Evolutionary conservation across 371 early-diverging fungal genomes (phyloP), one percentile per base, ranked within the genome.

Genomic region (Actinomortierella ambigua): DNA sequence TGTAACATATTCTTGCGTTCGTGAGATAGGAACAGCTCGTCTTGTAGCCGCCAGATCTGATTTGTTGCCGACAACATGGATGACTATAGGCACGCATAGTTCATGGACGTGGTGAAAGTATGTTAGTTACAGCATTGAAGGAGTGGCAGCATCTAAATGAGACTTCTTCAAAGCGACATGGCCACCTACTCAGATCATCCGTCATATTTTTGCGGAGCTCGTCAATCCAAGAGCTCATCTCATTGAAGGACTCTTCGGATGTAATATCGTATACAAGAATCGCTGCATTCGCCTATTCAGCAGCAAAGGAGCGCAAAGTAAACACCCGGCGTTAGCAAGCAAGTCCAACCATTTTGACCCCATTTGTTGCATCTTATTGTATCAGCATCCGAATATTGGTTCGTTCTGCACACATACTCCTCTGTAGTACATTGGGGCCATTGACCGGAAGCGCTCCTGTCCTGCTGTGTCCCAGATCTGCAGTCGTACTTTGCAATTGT

Each of bases 41-140:
- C 77, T 81, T 55, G 80, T 53, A 47, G 81, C 51, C 61, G 83
- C 87, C 65, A 92, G 78, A 78, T 92, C 92, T 65, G 82, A 77
- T 76, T 92, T 92, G 76, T 89, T 90, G 53, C 90, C 92, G 18
- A 90, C 90, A 22, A 92, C 84, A 44, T 90, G 86, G 52, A 90
- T 83, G 51, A 90, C 90, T 79, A n/a, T n/a, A n/a, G n/a, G n/a
- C n/a, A n/a, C n/a, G n/a, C n/a, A n/a, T n/a, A n/a, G n/a, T n/a
- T n/a, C n/a, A n/a, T n/a, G n/a, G n/a, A n/a, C n/a, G n/a, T n/a
- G n/a, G n/a, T n/a, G n/a, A n/a, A n/a, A n/a, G n/a, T n/a, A n/a
- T n/a, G n/a, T n/a, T n/a, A n/a, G n/a, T n/a, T n/a, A n/a, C n/a
- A n/a, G n/a, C n/a, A n/a, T n/a, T n/a, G n/a, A n/a, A n/a, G n/a